These are phyloP conservation scores for Penicillium egyptiacum DNA, from an alignment of 495 filamentous ascomycete genomes.

Conservation along the genomic window DNA sequence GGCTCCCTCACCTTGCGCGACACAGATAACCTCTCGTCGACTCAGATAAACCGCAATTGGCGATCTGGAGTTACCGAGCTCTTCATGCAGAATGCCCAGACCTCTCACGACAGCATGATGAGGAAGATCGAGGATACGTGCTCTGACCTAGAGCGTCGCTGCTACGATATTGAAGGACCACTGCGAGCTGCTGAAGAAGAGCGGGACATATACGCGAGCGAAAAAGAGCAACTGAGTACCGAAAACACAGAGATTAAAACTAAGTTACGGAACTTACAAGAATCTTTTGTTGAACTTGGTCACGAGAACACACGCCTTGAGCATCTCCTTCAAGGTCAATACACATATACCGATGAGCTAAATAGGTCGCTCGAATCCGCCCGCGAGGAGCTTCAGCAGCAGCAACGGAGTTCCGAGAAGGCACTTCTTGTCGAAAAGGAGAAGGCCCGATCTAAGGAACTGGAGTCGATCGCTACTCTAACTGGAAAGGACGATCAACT, in stretches of 20 bases:
- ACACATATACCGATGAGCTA: slow-evolving; percentile 30
- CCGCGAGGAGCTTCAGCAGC: slow-evolving; percentile 32
- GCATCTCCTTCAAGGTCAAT: slow-evolving; percentile 29
- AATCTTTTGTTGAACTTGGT: slow-evolving; percentile 25
- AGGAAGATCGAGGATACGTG: slow-evolving; percentile 52
- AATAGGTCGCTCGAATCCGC: slow-evolving; percentile 25
- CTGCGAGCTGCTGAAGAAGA: slow-evolving; percentile 46
- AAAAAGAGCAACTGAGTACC: slow-evolving; percentile 20
- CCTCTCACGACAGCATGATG: slow-evolving; percentile 43
- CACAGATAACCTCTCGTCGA: slow-evolving; percentile 10
- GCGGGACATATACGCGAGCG: slow-evolving; percentile 34
- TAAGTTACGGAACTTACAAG: slow-evolving; percentile 26
- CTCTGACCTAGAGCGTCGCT: slow-evolving; percentile 56
- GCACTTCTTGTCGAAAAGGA: slow-evolving; percentile 29
- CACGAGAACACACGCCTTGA: slow-evolving; percentile 34
- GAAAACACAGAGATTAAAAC: slow-evolving; percentile 28
- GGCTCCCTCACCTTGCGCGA: slow-evolving; percentile 12
- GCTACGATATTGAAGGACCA: slow-evolving; percentile 49
- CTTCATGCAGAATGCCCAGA: slow-evolving; percentile 34
- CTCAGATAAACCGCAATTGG: slow-evolving; percentile 43
- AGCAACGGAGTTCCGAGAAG: slow-evolving; percentile 25
- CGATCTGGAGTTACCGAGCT: slow-evolving; percentile 38
- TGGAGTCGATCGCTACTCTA: slow-evolving; percentile 46
- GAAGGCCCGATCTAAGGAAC: slow-evolving; percentile 37
- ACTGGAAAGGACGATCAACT: slow-evolving; percentile 48